Base-by-base conservation (phyloP, 371 early-diverging fungal species). In the Saksenaea oblongispora region DNA sequence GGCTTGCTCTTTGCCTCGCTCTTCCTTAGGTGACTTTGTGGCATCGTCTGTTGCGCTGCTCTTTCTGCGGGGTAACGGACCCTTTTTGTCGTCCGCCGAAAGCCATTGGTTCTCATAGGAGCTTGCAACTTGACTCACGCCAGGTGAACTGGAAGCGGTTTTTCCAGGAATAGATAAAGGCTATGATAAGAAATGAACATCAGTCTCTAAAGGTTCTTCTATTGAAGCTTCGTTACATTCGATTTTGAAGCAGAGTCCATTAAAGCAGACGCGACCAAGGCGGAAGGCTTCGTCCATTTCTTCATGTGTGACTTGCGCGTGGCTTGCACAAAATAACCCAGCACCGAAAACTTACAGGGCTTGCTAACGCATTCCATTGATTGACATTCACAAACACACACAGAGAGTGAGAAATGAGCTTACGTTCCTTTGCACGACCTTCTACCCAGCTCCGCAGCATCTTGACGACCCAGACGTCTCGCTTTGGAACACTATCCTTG, bases 1-100 rank as follows among this genome's bases (percentile, higher is more conserved):
- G 26, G 42, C 37, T 3, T 63, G 55, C 18, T 68, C 61, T 34
- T 63, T 65, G 31, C 63, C 66, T 24, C n/a, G n/a, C 5, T 56
- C 61, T 28, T 63, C 62, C 57, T 65, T 69, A 26, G 51, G 24
- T 9, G 51, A 47, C 10, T 47, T 47, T 47, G 22, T 22, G 22
- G 24, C 56, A 28, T 31, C 56, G 5, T 34, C 56, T n/a, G 35
- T 14, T 56, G 56, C 28, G 18, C 56, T 31, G n/a, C 56, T 56
- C 51, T 47, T 47, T 47, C 51, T n/a, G 11, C 51, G 51, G 2
- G 51, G 22, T 5, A 47, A 22, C 10, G 51, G 51, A 24, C 35
- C 56, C 28, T 56, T 31, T 36, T 56, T 56, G 56, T 36, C 36
- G 36, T 56, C 36, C n/a, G 35, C 27, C 22, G 42, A 31, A 14